Evolutionary conservation across 768 basidiomycete genomes (phyloP).

Genomic region (Gymnopilus junonius): DNA sequence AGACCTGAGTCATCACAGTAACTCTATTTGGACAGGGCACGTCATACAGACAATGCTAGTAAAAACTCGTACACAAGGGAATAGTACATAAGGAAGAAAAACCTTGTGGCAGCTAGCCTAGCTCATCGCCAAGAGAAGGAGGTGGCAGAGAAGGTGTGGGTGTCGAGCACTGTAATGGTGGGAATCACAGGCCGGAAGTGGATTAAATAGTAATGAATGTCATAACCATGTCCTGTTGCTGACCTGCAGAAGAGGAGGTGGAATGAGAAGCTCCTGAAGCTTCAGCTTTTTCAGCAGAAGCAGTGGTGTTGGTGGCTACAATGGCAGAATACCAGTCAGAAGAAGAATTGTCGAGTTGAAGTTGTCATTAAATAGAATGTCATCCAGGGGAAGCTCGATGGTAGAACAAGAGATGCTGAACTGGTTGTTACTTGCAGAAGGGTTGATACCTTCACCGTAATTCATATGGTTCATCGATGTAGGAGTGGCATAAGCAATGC

Average conservation of each 20-base stretch:
- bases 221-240: conserved; percentile 39
- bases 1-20: no score
- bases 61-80: no score
- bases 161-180: conserved; percentile 3
- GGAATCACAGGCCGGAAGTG: conserved; percentile 11
- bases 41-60: no score
- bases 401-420: conserved; percentile 77
- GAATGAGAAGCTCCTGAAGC: background rate
- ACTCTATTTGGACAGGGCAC: no score
- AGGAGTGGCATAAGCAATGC: conserved; percentile 69
- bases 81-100: no score
- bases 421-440: conserved; percentile 47
- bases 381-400: conserved; percentile 84
- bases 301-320: conserved; percentile 1
- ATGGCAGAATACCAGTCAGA: conserved; percentile 20
- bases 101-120: no score
- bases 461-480: conserved; percentile 69
- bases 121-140: conserved; percentile 7
- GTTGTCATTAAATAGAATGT: conserved; percentile 64
- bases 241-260: conserved; percentile 26
- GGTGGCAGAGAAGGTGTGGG: conserved; percentile 5
- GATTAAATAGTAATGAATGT: conserved; percentile 4
- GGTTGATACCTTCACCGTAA: conserved; percentile 75
- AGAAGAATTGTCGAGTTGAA: conserved; percentile 24
- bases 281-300: conserved; percentile 14